These are phyloP conservation scores for Schizochytrium sp. DNA, from an alignment of 108 stramenopile species.

Conservation along the genomic window DNA sequence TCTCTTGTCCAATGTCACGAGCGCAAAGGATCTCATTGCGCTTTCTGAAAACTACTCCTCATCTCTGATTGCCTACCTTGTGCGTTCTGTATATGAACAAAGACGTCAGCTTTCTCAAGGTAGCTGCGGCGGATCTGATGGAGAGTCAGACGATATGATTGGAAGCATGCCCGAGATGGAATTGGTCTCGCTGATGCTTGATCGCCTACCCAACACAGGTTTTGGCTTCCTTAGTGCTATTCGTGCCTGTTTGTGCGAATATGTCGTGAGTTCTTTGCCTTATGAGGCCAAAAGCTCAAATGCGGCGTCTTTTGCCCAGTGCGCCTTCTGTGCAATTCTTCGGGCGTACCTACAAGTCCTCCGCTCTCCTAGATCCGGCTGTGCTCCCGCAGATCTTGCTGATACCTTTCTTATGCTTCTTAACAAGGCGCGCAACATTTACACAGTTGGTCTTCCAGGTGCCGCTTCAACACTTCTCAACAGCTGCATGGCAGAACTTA, in stretches of 20 bases:
- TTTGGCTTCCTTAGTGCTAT: background rate
- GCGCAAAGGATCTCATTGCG: no score
- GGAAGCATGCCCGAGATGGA: background rate
- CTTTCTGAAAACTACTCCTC: background rate
- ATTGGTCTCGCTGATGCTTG: background rate
- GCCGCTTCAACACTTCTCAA: background rate
- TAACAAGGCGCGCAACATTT: background rate
- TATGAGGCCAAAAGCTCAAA: background rate
- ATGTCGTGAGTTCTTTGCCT: background rate
- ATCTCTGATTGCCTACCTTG: background rate
- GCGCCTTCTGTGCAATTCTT: conserved; percentile 4
- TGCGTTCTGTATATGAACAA: background rate
- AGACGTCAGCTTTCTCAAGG: background rate
- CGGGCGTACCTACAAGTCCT: background rate
- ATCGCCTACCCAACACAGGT: background rate
- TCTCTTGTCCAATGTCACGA: no score
- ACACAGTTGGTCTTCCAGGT: background rate
- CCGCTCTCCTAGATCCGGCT: background rate
- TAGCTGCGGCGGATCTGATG: background rate
- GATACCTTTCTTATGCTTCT: conserved; percentile 5
- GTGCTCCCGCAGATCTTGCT: background rate
- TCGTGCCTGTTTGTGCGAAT: conserved; percentile 9
- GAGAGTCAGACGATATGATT: background rate
- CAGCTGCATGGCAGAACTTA: conserved; percentile 32
- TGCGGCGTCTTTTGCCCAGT: background rate